phyloP scores from a whole-genome alignment of 352 stramenopile species.

The Phytophthora palmivora region DNA sequence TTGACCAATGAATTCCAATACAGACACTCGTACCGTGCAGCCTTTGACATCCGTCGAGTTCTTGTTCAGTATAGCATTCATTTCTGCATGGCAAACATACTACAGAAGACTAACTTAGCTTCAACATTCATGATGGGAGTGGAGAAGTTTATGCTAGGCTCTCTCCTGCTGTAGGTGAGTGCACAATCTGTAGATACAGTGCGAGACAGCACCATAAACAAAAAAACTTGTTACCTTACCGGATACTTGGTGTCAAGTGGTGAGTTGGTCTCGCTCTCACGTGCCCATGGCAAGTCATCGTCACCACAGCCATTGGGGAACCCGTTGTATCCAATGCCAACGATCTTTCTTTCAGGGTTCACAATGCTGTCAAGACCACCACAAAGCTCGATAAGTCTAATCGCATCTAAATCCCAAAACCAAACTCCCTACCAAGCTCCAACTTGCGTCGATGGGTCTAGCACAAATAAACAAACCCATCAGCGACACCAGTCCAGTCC shows the following conservation, averaged over 20 bases:
- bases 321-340: conserved; percentile 99
- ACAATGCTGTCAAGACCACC: conserved; percentile 85
- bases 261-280: conserved; percentile 62
- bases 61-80: conserved; percentile 99
- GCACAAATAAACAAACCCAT: background rate
- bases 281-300: conserved; percentile 95
- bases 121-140: background rate
- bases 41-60: conserved; percentile 94
- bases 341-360: conserved; percentile 95
- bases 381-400: conserved; percentile 3
- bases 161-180: no score
- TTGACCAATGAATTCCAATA: background rate
- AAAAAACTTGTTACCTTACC: conserved; percentile 34
- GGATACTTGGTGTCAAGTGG: conserved; percentile 96
- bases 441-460: conserved; percentile 97
- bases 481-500: conserved; percentile 5
- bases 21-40: conserved; percentile 71
- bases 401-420: background rate
- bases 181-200: no score
- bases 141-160: no score
- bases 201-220: background rate
- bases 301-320: conserved; percentile 97
- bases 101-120: conserved; percentile 35
- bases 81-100: conserved; percentile 99
- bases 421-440: conserved; percentile 87